Evolutionary conservation across 2,329 filamentous ascomycete species (phyloP).

Genomic region (Talaromyces islandicus): DNA sequence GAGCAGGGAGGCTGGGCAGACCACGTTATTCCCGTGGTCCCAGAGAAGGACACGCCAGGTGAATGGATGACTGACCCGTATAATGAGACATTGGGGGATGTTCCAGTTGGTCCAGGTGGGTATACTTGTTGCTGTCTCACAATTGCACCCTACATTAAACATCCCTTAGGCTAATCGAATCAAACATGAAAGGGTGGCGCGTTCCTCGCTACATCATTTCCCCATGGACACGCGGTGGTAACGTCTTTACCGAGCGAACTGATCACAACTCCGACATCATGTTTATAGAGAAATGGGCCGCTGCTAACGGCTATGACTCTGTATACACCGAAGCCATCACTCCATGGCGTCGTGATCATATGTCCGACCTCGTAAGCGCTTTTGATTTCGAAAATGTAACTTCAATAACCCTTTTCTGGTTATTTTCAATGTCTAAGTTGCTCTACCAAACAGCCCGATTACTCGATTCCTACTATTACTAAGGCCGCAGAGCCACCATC

Average conservation of each 20-base stretch:
- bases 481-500: slow-evolving; percentile 38
- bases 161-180: not conserved
- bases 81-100: slow-evolving; percentile 33
- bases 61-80: slow-evolving; percentile 47
- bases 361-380: slow-evolving; percentile 45
- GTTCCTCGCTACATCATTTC: slow-evolving; percentile 52
- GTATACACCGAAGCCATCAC: slow-evolving; percentile 39
- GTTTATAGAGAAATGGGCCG: slow-evolving; percentile 48
- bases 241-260: slow-evolving; percentile 49
- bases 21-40: slow-evolving; percentile 47
- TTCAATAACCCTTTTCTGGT: not conserved
- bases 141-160: no score
- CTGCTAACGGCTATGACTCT: slow-evolving; percentile 36
- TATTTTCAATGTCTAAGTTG: not conserved
- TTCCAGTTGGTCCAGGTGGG: slow-evolving; percentile 37
- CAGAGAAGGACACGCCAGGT: slow-evolving; percentile 43
- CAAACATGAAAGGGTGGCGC: slow-evolving; percentile 35
- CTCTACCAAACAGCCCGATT: slow-evolving; percentile 36
- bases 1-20: slow-evolving; percentile 52
- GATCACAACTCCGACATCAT: slow-evolving; percentile 52
- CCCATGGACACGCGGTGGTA: slow-evolving; percentile 48
- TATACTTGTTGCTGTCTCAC: not conserved
- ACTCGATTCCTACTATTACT: slow-evolving; percentile 43
- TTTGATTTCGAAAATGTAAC: slow-evolving; percentile 39
- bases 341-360: slow-evolving; percentile 41